Evolutionary conservation across 257 asterid species (phyloP), one percentile per base, ranked within the genome.

Genomic region (Scutellaria galericulata): DNA sequence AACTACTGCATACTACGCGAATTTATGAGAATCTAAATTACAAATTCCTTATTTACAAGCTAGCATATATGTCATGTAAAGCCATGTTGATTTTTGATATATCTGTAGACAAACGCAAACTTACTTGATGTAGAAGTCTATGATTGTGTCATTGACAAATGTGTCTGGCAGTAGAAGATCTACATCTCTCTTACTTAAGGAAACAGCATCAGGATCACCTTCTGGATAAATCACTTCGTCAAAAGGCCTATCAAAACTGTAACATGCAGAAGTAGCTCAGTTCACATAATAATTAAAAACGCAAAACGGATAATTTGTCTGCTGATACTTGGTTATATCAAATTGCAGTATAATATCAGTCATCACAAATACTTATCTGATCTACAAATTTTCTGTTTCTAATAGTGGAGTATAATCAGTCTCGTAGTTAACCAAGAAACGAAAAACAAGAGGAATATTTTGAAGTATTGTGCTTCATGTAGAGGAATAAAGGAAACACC

Each of bases 141-240:
- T 91, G 66, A 95, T 80, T 53, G 98, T 92, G 79, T 92, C 99
- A 68, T 91, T 95, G 80, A 95, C 86, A 80, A 91, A 95, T 47
- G 96, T 88, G 67, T 90, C 95, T 20, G 99, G 99, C 75, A 83
- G 88, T 64, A 95, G 81, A 64, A 90, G 88, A 84, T 90, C 97
- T 12, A 87, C 87, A 53, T 94, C 99, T 75, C 96, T 88, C 81
- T 86, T 87, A 85, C 96, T 88, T 52, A 95, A 73, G 62, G 95
- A 86, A 77, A 95, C 95, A 75, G 97, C 97, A 80, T 94, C 96
- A 68, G 93, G 83, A 81, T 94, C 97, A 66, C 97, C 95, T 83
- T 88, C 78, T 57, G 98, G 98, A 78, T 91, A 94, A 56, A 91
- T 77, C 66, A 94, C 88, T 73, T 91, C 96, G 72, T 91, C 93